Evolutionary conservation across 805 yeast species (phyloP), one percentile per base, ranked within the genome.

Genomic region (Candida patagonica): DNA sequence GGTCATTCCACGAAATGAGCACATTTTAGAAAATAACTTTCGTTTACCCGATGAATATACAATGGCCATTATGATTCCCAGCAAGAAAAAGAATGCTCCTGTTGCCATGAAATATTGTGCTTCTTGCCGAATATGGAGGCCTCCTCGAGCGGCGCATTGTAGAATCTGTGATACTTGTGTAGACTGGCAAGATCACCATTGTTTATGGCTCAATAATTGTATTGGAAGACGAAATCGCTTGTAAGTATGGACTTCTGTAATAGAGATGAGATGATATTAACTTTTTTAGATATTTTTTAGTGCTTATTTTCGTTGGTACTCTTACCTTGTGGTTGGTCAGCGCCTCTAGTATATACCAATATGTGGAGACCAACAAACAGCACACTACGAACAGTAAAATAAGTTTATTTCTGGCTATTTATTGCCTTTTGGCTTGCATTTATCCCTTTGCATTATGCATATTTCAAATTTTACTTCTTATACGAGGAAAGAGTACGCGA

Each of bases 61-160:
- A 46, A 70, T 67, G 48, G 52, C 60, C 8, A 65, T 76, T 1
- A 56, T 67, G 1, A 51, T 79, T 7, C 84, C 85, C 0, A 64
- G 71, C 1, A 37, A 37, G 12, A 30, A 35, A 20, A 38, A 42
- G 1, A 38, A 44, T 1, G 41, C 52, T 16, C 65, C 70, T 1
- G 74, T 74, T 0, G 51, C 60, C 3, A 63, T 74, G 19, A 73
- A 73, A 49, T 79, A 78, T 54, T 80, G 88, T 50, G 35, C 70
- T 1, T 67, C 79, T 0, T 84, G 95, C 52, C 61, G 71, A 23
- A 67, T 76, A 31, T 83, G 94, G 89, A 60, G 89, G 47, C 80
- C 86, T 7, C 84, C 87, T 1, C 60, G 94, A 39, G 61, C 87
- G 1, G 73, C 80, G 41, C 95, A 84, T 57, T 84, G 95, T 52